Evolutionary conservation across 495 filamentous ascomycete genomes (phyloP), one percentile per base, ranked within the genome.

Genomic region (Aspergillus cavernicola): DNA sequence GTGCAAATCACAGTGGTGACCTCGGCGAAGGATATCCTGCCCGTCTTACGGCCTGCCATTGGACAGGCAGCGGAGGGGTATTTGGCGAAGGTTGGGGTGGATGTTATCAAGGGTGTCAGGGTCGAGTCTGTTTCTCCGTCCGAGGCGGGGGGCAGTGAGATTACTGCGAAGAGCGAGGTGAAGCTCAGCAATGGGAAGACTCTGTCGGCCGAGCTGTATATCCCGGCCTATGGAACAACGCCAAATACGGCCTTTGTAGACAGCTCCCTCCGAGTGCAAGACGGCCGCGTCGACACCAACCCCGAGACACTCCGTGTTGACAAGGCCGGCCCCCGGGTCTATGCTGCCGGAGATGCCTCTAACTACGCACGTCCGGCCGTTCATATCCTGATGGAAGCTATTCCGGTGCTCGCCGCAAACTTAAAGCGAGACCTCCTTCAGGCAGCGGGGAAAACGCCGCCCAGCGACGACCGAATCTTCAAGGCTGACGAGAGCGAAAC

Each of bases 211-310:
- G 79, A 82, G 55, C 33, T 79, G 4, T 81, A 74, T 53, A 76
- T 82, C 48, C 74, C 75, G 7, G 75, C 76, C 13, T 65, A 63
- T 10, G 78, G 77, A 7, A 66, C 68, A 7, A 61, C 10, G 6
- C 74, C 78, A 1, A 80, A 80, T 52, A 73, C 78, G 0, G 48
- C 46, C 0, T 80, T 73, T 52, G 20, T 81, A 0, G 58, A 70
- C 5, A 40, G 23, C 4, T 33, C 55, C 4, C 65, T 80, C 1
- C 71, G 75, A 2, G 54, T 56, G 0, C 23, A 57, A 0, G 63
- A 67, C 20, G 68, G 67, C 13, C 74, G 72, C 37, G 66, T 80
- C n/a, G 56, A 66, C 9, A 74, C 66, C 3, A 72, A 79, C 60
- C 8, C 39, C 0, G 36, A 63, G 8, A 79, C 75, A 0, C 59